phyloP scores from a whole-genome alignment of 768 basidiomycete genomes.

The Panellus pusillus region DNA sequence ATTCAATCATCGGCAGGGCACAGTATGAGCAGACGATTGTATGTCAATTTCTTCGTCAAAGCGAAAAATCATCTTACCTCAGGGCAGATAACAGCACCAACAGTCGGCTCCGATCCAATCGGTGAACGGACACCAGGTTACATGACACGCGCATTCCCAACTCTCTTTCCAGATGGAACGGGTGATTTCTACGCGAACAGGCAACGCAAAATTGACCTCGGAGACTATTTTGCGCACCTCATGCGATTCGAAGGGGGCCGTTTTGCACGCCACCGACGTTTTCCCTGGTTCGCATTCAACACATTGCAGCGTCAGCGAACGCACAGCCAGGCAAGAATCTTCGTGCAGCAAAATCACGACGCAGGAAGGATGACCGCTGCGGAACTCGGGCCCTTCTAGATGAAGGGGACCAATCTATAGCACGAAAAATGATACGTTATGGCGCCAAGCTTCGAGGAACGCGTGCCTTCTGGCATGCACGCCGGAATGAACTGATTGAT shows the following conservation, averaged over 20 bases:
- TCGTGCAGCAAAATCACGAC: conserved; percentile 8
- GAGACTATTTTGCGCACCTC: conserved; percentile 5
- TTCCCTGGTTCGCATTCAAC: conserved; percentile 20
- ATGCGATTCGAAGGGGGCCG: conserved; percentile 15
- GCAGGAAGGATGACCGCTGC: conserved; percentile 7
- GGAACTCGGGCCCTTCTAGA: conserved; percentile 6
- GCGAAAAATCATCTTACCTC: background rate
- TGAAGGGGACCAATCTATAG: conserved; percentile 3
- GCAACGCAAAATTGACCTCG: conserved; percentile 1
- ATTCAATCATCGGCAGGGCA: background rate
- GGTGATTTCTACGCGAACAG: conserved; percentile 10
- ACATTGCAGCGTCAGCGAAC: conserved; percentile 12
- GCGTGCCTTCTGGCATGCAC: conserved; percentile 10
- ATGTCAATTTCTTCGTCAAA: background rate
- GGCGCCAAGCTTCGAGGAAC: conserved; percentile 10
- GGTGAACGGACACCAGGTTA: conserved; percentile 14
- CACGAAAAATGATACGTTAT: conserved; percentile 11
- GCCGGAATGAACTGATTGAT: conserved; percentile 5
- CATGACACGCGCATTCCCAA: conserved; percentile 11
- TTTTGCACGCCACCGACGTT: conserved; percentile 13
- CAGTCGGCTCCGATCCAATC: conserved; percentile 1
- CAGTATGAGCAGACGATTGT: background rate
- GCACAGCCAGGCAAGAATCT: conserved; percentile 4
- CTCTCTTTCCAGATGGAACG: conserved; percentile 15
- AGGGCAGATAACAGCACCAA: background rate